phyloP scores from a whole-genome alignment of 139 green algal genomes.

The Pedinophyceae sp. region DNA sequence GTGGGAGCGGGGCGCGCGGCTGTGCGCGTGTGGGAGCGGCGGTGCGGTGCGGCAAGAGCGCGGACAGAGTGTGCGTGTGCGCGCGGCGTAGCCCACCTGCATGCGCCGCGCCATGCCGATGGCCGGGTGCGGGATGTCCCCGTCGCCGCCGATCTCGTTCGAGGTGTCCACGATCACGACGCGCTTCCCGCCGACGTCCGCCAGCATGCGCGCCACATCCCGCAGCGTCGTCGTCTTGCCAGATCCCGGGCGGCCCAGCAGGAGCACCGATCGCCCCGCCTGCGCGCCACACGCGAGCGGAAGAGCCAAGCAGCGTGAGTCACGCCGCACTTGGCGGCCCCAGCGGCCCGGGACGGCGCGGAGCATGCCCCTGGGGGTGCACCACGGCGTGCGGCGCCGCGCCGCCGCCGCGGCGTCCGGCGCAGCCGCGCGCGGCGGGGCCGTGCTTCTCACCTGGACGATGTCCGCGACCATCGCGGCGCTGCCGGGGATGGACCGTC shows the following conservation, averaged over 20 bases:
- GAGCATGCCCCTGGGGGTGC: too few species aligned
- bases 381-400: too few species aligned
- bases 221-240: conserved; percentile 42
- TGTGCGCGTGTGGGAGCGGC: too few species aligned
- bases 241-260: conserved; percentile 10
- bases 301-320: too few species aligned
- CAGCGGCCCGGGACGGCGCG: too few species aligned
- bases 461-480: conserved; percentile 31
- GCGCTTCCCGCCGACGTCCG: conserved; percentile 11
- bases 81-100: conserved; percentile 17
- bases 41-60: conserved; percentile 24
- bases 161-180: conserved; percentile 39
- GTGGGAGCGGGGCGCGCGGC: too few species aligned
- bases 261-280: conserved; percentile 14
- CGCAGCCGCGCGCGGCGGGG: too few species aligned
- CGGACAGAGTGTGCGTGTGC: conserved; percentile 7
- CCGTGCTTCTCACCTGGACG: too few species aligned
- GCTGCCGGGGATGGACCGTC: conserved; percentile 36
- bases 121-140: conserved; percentile 51
- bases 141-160: conserved; percentile 46
- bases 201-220: conserved; percentile 21
- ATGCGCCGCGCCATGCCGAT: conserved; percentile 40
- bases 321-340: too few species aligned
- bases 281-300: too few species aligned
- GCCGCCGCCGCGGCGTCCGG: too few species aligned